A percentile compares a stretch with the other conserved stretches of the same genome.
phyloP scores from a whole-genome alignment of 192 early-diverging fungal genomes.

The Entomortierella lignicola region DNA sequence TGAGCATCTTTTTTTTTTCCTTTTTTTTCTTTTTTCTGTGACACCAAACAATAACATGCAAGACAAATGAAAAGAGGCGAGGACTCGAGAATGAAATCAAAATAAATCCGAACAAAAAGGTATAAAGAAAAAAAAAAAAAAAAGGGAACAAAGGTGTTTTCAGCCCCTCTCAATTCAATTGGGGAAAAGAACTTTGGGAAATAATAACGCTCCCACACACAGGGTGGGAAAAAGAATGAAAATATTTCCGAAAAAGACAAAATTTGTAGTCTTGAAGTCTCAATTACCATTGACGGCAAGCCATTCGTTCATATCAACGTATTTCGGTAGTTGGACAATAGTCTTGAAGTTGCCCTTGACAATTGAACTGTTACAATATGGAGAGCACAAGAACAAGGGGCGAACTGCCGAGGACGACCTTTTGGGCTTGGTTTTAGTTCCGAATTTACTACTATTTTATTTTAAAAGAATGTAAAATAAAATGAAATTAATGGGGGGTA shows the following conservation, averaged over 20 bases:
- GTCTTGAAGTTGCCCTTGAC: constrained; percentile 94
- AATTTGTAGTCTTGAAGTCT: too few relatives aligned
- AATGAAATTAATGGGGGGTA: too few relatives aligned
- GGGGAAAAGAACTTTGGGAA: too few relatives aligned
- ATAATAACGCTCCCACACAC: too few relatives aligned
- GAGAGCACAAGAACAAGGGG: constrained; percentile 67
- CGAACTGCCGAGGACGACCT: constrained; percentile 43
- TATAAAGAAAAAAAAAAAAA: not conserved
- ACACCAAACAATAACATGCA: constrained; percentile 1
- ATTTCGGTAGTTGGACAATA: constrained; percentile 89
- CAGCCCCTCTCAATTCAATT: too few relatives aligned
- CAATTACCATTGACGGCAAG: constrained; percentile 81
- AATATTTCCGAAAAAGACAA: too few relatives aligned
- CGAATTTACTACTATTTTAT: constrained; percentile 24
- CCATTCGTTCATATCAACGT: constrained; percentile 96
- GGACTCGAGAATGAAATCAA: not conserved
- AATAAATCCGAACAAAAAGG: too few relatives aligned
- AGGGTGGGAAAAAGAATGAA: too few relatives aligned
- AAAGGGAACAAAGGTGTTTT: not conserved
- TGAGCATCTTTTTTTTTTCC: not conserved
- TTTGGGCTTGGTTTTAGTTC: constrained; percentile 36
- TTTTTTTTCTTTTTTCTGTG: constrained; percentile 4
- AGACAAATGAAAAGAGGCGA: constrained; percentile 1
- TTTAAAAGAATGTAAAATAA: too few relatives aligned
- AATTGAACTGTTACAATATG: constrained; percentile 80